These are phyloP conservation scores for Clitopilus passeckerianus DNA, from an alignment of 768 basidiomycete species.

Conservation along the genomic window DNA sequence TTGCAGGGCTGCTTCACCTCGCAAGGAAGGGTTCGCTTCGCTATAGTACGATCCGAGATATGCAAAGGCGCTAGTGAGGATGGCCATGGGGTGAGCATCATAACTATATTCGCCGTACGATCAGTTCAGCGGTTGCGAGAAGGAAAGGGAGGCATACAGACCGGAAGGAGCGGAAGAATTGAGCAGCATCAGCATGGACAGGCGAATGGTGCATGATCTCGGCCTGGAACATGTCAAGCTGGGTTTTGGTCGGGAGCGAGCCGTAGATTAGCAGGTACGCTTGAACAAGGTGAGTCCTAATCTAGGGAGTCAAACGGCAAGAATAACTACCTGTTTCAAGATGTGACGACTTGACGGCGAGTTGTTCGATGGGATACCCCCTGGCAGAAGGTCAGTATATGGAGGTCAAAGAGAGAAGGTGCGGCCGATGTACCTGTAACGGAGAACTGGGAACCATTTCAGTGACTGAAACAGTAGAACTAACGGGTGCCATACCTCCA, in stretches of 20 bases:
- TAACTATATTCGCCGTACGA: slow-evolving; percentile 43
- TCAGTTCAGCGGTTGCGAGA: not conserved
- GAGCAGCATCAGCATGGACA: slow-evolving; percentile 62
- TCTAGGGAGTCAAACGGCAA: not conserved
- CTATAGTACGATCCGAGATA: slow-evolving; percentile 85
- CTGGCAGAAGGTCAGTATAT: slow-evolving; percentile 29
- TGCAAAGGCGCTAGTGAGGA: slow-evolving; percentile 81
- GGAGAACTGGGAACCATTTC: slow-evolving; percentile 38
- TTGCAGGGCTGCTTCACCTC: slow-evolving; percentile 59
- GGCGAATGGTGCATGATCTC: slow-evolving; percentile 79
- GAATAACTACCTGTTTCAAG: slow-evolving; percentile 52
- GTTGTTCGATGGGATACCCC: slow-evolving; percentile 91
- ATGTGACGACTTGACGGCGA: slow-evolving; percentile 75
- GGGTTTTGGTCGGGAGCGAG: slow-evolving; percentile 57
- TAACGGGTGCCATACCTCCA: slow-evolving; percentile 45
- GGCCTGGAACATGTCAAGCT: slow-evolving; percentile 59
- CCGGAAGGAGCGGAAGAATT: slow-evolving; percentile 68
- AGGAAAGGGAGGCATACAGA: slow-evolving; percentile 13
- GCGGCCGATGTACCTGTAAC: slow-evolving; percentile 53
- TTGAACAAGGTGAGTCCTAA: slow-evolving; percentile 6
- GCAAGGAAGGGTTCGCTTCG: slow-evolving; percentile 85
- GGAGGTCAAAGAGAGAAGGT: not conserved
- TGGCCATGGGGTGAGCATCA: slow-evolving; percentile 91
- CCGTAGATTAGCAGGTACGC: slow-evolving; percentile 91
- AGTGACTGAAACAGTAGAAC: not conserved